Conservation (phyloP, 2,329 filamentous ascomycete genomes). For the Aspergillus niger region DNA sequence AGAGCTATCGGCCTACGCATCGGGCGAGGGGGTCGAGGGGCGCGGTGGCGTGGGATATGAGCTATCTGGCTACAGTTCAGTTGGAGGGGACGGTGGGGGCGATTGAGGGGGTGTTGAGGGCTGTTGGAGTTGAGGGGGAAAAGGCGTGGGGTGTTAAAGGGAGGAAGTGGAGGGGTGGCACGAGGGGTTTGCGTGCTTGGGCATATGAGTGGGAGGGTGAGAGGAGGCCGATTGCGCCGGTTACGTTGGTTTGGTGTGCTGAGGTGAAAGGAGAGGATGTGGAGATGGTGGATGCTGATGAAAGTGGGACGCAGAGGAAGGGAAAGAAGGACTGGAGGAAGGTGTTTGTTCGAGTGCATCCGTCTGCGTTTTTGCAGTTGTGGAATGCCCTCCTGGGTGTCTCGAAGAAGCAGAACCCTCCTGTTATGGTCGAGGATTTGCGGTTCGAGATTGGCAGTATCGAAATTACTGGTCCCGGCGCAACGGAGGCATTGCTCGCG, state of each 20-base stretch:
- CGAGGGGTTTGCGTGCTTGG: constrained; percentile 60
- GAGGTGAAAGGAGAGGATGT: constrained; percentile 34
- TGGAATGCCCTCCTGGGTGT: constrained; percentile 63
- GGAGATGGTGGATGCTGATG: constrained; percentile 38
- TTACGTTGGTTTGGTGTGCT: constrained; percentile 74
- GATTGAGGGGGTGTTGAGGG: constrained; percentile 66
- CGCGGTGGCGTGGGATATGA: constrained; percentile 87
- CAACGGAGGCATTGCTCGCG: constrained; percentile 74
- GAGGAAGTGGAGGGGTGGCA: constrained; percentile 70
- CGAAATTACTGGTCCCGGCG: constrained; percentile 69
- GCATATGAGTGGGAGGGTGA: constrained; percentile 57
- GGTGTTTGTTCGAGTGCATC: constrained; percentile 76
- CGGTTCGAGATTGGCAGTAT: constrained; percentile 74
- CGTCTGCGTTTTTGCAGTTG: constrained; percentile 68
- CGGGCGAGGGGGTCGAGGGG: constrained; percentile 74
- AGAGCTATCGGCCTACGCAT: constrained; percentile 86
- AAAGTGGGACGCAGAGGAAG: constrained; percentile 19
- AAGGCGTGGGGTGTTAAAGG: constrained; percentile 65
- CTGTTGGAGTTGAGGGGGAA: constrained; percentile 61
- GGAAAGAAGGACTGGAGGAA: constrained; percentile 48
- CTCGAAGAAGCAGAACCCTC: constrained; percentile 63
- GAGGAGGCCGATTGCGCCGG: constrained; percentile 67
- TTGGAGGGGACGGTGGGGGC: constrained; percentile 68
- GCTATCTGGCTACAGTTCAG: constrained; percentile 85
- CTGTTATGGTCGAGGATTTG: constrained; percentile 64